phyloP scores from a whole-genome alignment of 2,329 filamentous ascomycete species.

The Zopfia rhizophila region DNA sequence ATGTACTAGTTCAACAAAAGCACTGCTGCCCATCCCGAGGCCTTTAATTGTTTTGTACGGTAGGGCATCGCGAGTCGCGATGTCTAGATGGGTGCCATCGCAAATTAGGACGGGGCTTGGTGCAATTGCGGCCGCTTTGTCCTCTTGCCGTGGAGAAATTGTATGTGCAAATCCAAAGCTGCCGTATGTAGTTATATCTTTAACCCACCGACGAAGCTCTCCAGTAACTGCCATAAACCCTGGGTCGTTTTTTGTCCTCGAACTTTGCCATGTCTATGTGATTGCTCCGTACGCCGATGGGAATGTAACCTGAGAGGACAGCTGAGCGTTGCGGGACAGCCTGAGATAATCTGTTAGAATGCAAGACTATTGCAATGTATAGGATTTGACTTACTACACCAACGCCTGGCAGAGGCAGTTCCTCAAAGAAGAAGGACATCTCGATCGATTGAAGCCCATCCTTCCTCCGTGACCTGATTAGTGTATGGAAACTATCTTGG shows the following conservation, averaged over 20 bases:
- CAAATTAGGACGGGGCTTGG: too few relatives aligned
- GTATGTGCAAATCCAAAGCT: too few relatives aligned
- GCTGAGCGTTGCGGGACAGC: constrained; percentile 44
- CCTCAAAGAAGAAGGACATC: constrained; percentile 42
- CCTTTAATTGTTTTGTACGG: background rate
- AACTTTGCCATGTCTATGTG: constrained; percentile 42
- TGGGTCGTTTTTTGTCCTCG: constrained; percentile 18
- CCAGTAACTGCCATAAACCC: constrained; percentile 26
- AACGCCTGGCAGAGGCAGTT: constrained; percentile 35
- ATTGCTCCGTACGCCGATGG: constrained; percentile 38
- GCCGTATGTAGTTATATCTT: too few relatives aligned
- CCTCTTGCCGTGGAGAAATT: too few relatives aligned
- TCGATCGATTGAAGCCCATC: constrained; percentile 29
- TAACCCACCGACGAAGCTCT: constrained; percentile 26
- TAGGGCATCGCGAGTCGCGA: too few relatives aligned
- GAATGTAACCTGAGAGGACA: constrained; percentile 40
- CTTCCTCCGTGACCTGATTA: constrained; percentile 31
- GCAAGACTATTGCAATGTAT: too few relatives aligned
- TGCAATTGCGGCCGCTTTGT: too few relatives aligned
- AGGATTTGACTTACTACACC: constrained; percentile 25
- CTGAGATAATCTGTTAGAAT: constrained; percentile 9
- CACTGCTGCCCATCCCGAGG: background rate
- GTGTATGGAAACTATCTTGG: constrained; percentile 41
- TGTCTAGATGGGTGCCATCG: too few relatives aligned
- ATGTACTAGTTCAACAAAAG: background rate